Base-by-base conservation (phyloP, 345 rosid species). In the Pelargonium nanum region DNA sequence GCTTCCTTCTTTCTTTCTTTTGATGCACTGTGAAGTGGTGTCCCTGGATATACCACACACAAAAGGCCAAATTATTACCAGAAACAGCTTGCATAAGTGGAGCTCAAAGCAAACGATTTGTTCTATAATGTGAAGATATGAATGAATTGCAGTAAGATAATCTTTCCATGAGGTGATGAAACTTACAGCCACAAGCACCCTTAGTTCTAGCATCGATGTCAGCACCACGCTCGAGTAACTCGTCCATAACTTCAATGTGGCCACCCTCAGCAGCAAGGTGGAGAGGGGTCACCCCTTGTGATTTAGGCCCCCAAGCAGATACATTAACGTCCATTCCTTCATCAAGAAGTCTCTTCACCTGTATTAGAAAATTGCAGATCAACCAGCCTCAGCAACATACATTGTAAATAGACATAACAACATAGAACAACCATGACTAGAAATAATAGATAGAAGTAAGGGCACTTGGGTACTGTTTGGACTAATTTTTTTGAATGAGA, bases 191-290 rank as follows among this genome's bases (percentile, higher is more conserved):
- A 70, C 99, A 93, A 3, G 89, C 87, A 56, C 99, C 99, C 87
- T 77, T 75, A 7, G 96, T 85, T 68, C 96, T 85, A 1, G 99
- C 96, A 72, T 93, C 99, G 5, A 93, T 93, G 67, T 93, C 75
- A 48, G 96, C 96, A 32, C 99, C 99, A 8, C 87, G 96, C 19
- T 85, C 99, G 1, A 93, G 96, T 67, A 93, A 74, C 69, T 80
- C 83, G 77, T 89, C 99, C 91, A 93, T 89, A 25, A 93, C 86
- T 65, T 85, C 83, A 19, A 93, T 66, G 60, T 93, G 91, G 28
- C 99, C 99, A 64, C 96, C 96, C 80, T 89, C 85, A 4, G 99
- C 94, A 65, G 97, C 99, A 69, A 93, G 99, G 81, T 93, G 97
- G 64, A 93, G 99, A 13, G 99, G 86, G 19, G 81, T 85, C 56